Conservation (phyloP, 306 rosid genomes). For the Sesbania bispinosa region DNA sequence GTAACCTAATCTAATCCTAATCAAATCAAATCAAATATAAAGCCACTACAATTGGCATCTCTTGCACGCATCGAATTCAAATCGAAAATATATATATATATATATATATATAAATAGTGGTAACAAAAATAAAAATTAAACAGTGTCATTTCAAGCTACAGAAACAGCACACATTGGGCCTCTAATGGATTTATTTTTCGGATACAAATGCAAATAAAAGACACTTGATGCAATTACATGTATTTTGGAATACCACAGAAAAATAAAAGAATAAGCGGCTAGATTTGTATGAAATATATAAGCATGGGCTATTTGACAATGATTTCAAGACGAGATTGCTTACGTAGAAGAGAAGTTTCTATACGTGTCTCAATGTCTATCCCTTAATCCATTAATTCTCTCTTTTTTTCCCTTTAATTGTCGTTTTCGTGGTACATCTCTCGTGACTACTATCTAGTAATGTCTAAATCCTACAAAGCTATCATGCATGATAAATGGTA, state of each 20-base stretch:
- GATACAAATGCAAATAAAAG: too few relatives aligned
- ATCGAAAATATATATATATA: not conserved
- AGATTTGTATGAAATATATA: not conserved
- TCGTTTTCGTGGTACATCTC: not conserved
- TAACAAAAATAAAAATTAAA: not conserved
- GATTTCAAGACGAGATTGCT: constrained; percentile 25
- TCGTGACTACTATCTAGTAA: not conserved
- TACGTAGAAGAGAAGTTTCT: constrained; percentile 21
- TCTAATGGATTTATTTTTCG: not conserved
- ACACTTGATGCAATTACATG: not conserved
- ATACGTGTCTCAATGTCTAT: not conserved
- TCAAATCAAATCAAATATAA: constrained; percentile 15
- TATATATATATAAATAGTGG: not conserved
- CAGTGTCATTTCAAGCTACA: not conserved
- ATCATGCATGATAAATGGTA: not conserved
- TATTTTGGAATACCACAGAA: not conserved
- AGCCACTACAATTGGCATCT: constrained; percentile 9
- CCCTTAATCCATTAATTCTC: not conserved
- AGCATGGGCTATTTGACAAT: constrained; percentile 2
- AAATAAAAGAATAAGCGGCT: not conserved
- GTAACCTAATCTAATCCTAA: constrained; percentile 29
- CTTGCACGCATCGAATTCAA: constrained; percentile 44
- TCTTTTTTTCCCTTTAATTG: not conserved
- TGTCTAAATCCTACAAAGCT: not conserved
- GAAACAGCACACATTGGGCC: not conserved